Evolutionary conservation across 2,329 filamentous ascomycete species (phyloP), one percentile per base, ranked within the genome.

Genomic region (Diaporthe sp.): DNA sequence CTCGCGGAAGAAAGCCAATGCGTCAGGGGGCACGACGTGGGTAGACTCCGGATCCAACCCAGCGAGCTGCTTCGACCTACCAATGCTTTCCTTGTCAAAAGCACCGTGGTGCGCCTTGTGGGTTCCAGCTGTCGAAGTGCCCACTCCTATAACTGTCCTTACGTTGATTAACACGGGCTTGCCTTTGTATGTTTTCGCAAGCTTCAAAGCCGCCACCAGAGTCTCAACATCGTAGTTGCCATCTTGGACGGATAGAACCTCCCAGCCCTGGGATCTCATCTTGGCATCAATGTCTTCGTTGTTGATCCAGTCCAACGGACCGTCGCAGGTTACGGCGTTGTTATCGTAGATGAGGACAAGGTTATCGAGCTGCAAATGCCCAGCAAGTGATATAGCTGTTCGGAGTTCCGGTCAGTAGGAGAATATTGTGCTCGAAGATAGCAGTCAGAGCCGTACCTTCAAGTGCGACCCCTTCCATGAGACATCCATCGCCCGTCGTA

Each of bases 101-200:
- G 90, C 89, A 15, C 87, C 90, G 31, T 90, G 90, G 76, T 92
- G 91, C 0, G 90, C 88, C 28, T 86, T 86, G 4, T 90, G 89
- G 19, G 88, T 82, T 7, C 88, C 88, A 0, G 86, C 87, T 7
- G 85, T 83, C 4, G 82, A 82, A 77, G 85, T 90, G 8, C 88
- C 88, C 0, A 90, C 76, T 0, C 90, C 89, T 31, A 91, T 91
- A n/a, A 89, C 82, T 0, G 90, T 91, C 28, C 84, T 85, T 10
- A 91, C 83, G 77, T 92, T 92, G 83, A 92, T 87, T 77, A 92
- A 91, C 0, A 87, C 88, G 0, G 89, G 90, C 78, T 89, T 89
- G 1, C 61, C 61, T 10, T 17, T 34, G 37, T 2, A 2, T 3
- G 79, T 78, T 67, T 86, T 85, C 10, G 88, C 88, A 31, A 83